Evolutionary conservation across 148 eudicot species (phyloP).

Genomic region (Bassia scoparia): DNA sequence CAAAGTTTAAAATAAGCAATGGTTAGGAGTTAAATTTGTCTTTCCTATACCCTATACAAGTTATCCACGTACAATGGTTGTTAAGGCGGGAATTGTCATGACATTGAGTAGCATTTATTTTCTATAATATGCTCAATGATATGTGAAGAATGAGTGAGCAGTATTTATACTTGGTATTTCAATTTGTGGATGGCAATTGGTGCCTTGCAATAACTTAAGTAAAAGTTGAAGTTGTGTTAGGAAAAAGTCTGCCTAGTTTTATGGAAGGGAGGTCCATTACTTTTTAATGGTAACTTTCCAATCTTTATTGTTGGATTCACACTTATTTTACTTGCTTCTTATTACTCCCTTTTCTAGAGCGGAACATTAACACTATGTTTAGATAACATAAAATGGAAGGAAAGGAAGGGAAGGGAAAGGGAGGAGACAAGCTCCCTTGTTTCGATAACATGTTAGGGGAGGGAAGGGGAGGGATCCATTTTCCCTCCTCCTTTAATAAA

Average conservation of each 20-base stretch:
- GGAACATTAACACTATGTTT: too few species aligned
- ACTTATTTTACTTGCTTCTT: background rate
- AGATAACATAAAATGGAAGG: too few species aligned
- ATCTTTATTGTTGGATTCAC: background rate
- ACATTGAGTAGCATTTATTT: background rate
- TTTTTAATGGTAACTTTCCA: background rate
- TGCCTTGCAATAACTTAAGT: background rate
- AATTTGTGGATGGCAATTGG: background rate
- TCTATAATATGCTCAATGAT: background rate
- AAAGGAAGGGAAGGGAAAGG: too few species aligned
- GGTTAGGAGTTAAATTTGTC: background rate
- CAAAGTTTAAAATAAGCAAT: too few species aligned
- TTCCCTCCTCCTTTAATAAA: too few species aligned
- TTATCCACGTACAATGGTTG: background rate
- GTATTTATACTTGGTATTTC: background rate
- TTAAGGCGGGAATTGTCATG: background rate
- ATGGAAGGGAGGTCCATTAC: background rate
- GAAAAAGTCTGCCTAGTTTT: background rate
- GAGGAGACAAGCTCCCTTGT: too few species aligned
- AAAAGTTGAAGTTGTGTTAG: background rate
- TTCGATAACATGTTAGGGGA: too few species aligned
- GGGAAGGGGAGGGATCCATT: too few species aligned
- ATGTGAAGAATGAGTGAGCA: background rate
- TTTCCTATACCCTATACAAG: background rate
- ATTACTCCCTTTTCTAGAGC: background rate